These are phyloP conservation scores for Ophiostoma pallidulum DNA, from an alignment of 2,329 filamentous ascomycete species.

Conservation along the genomic window DNA sequence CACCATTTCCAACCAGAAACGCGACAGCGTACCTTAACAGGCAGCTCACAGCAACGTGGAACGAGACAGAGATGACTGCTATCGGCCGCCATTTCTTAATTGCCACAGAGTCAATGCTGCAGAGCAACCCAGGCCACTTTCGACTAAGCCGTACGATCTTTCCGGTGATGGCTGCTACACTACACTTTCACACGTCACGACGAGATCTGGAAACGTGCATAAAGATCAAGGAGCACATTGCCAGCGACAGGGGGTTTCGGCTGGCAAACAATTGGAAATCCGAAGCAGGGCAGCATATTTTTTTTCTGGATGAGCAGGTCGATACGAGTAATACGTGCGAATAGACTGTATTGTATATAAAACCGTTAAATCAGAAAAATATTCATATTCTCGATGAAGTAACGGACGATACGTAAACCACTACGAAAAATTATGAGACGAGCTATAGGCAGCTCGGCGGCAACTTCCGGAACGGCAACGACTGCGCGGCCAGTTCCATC, in stretches of 20 bases:
- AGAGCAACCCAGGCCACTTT: neutral
- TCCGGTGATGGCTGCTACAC: neutral
- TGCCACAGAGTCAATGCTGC: neutral
- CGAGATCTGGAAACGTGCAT: neutral
- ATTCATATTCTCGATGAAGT: no score
- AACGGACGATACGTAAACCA: no score
- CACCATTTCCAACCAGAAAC: neutral
- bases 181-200: neutral
- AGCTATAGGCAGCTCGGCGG: slow-evolving; percentile 25
- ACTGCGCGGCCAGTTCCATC: neutral
- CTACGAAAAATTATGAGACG: slow-evolving; percentile 20
- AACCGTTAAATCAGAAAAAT: no score
- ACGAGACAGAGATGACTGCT: neutral
- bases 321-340: neutral
- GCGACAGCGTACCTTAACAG: neutral
- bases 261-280: neutral
- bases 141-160: neutral
- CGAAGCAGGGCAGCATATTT: neutral
- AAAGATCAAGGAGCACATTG: neutral
- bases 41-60: neutral
- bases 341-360: neutral
- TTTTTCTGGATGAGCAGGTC: neutral
- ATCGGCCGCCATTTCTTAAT: neutral
- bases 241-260: neutral
- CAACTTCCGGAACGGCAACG: slow-evolving; percentile 24